Percentiles rank a stretch among this genome's conserved stretches.
These are phyloP conservation scores for Blastocystis sp. DNA, from an alignment of 352 stramenopile species.

Conservation along the genomic window DNA sequence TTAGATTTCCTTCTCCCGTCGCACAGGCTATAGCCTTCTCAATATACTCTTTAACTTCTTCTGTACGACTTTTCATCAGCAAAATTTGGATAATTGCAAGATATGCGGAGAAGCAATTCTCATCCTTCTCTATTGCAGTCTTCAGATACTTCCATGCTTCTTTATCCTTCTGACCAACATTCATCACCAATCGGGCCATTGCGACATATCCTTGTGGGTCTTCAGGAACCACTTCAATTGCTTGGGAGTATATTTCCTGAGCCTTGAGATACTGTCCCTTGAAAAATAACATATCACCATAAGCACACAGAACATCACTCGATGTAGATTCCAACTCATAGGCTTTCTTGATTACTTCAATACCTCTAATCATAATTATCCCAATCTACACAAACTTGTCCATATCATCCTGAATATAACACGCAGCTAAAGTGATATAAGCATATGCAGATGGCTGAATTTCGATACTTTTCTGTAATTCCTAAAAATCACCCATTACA, in stretches of 20 bases:
- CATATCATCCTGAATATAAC: constrained; percentile 5
- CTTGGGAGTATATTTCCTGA: not conserved
- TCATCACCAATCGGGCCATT: not conserved
- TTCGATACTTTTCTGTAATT: not conserved
- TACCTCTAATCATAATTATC: not conserved
- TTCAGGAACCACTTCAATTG: not conserved
- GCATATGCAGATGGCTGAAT: not conserved
- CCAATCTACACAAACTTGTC: not conserved
- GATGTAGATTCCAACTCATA: not conserved
- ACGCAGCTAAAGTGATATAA: constrained; percentile 7
- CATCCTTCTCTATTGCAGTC: constrained; percentile 10
- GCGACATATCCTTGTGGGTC: not conserved
- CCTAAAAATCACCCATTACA: not conserved
- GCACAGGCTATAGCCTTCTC: constrained; percentile 24
- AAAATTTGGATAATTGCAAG: not conserved
- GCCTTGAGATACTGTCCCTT: constrained; percentile 10
- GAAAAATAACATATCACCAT: constrained; percentile 5
- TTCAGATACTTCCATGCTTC: not conserved
- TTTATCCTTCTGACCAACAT: not conserved
- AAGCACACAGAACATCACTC: constrained; percentile 11
- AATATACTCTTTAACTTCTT: not conserved
- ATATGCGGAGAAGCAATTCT: not conserved
- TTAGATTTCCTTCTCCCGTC: not conserved
- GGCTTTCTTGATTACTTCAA: constrained; percentile 4
- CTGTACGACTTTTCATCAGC: not conserved